Conservation (phyloP, 2,329 filamentous ascomycete genomes). For the Clarireedia paspali region DNA sequence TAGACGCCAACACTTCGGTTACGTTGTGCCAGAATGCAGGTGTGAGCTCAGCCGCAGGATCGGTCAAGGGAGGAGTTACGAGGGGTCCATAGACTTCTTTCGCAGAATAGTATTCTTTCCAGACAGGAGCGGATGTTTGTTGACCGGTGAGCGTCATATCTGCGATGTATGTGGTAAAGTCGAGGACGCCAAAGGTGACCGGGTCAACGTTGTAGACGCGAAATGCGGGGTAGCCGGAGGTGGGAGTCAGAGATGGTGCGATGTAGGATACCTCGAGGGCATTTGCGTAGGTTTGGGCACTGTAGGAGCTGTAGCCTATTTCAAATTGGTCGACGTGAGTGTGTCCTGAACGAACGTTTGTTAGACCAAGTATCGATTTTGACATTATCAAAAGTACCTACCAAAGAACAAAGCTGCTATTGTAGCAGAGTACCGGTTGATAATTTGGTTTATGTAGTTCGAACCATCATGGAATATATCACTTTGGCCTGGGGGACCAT, state of each 20-base stretch:
- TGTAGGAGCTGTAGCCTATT: constrained; percentile 28
- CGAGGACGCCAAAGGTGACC: constrained; percentile 28
- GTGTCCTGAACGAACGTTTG: constrained; percentile 16
- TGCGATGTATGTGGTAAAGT: constrained; percentile 27
- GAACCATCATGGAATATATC: constrained; percentile 33
- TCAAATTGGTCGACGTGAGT: constrained; percentile 31
- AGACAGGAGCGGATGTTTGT: constrained; percentile 19
- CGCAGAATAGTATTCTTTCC: constrained; percentile 26
- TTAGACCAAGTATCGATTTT: neutral
- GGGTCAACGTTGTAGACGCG: constrained; percentile 29
- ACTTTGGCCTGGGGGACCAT: constrained; percentile 27
- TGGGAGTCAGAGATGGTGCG: constrained; percentile 28
- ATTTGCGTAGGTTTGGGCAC: constrained; percentile 17
- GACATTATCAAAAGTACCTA: neutral
- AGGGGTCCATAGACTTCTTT: constrained; percentile 27
- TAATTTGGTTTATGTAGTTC: constrained; percentile 29
- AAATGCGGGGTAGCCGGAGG: constrained; percentile 29
- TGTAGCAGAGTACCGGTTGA: constrained; percentile 25
- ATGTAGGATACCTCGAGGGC: constrained; percentile 28
- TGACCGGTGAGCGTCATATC: constrained; percentile 24
- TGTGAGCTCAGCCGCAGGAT: constrained; percentile 38
- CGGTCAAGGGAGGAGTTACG: constrained; percentile 35
- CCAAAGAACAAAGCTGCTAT: constrained; percentile 29
- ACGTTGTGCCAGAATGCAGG: constrained; percentile 53
- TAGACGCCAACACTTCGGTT: constrained; percentile 39